phyloP scores from a whole-genome alignment of 495 filamentous ascomycete genomes.

The Penicillium paradoxum region DNA sequence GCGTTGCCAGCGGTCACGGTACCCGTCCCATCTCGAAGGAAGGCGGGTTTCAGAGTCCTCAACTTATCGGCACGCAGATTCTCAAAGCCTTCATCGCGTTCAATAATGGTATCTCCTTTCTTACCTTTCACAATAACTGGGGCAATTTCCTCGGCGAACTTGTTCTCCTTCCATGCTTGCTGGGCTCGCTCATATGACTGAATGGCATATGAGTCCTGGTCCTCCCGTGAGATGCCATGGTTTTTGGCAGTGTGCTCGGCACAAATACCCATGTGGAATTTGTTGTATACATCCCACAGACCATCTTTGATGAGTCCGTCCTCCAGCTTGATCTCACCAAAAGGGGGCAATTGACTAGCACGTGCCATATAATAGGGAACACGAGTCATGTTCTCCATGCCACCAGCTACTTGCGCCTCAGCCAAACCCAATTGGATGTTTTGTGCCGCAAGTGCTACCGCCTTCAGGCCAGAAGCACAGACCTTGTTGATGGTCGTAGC shows the following conservation, averaged over 20 bases:
- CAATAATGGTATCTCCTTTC: constrained; percentile 76
- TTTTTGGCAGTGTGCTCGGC: constrained; percentile 96
- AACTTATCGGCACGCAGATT: constrained; percentile 81
- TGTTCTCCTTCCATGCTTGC: constrained; percentile 74
- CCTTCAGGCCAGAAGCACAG: constrained; percentile 90
- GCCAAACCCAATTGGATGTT: constrained; percentile 88
- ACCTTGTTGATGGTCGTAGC: constrained; percentile 95
- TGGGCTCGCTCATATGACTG: constrained; percentile 82
- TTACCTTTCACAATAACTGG: constrained; percentile 77
- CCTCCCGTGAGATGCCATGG: constrained; percentile 68
- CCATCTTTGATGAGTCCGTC: constrained; percentile 95
- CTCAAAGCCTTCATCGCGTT: constrained; percentile 82
- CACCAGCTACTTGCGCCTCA: constrained; percentile 84
- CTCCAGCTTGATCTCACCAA: constrained; percentile 79
- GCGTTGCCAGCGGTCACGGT: constrained; percentile 94
- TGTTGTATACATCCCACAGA: constrained; percentile 92
- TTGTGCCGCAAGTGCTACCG: constrained; percentile 83
- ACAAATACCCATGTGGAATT: constrained; percentile 96
- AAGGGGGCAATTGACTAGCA: constrained; percentile 67
- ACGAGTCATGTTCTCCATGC: constrained; percentile 95
- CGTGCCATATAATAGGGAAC: constrained; percentile 89
- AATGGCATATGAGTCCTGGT: constrained; percentile 88
- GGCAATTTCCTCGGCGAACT: constrained; percentile 81
- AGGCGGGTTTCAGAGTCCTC: constrained; percentile 82
- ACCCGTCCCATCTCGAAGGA: constrained; percentile 74